A percentile compares a stretch with the other conserved stretches of the same genome.
phyloP scores from a whole-genome alignment of 2,329 filamentous ascomycete species.

The Talaromyces islandicus region DNA sequence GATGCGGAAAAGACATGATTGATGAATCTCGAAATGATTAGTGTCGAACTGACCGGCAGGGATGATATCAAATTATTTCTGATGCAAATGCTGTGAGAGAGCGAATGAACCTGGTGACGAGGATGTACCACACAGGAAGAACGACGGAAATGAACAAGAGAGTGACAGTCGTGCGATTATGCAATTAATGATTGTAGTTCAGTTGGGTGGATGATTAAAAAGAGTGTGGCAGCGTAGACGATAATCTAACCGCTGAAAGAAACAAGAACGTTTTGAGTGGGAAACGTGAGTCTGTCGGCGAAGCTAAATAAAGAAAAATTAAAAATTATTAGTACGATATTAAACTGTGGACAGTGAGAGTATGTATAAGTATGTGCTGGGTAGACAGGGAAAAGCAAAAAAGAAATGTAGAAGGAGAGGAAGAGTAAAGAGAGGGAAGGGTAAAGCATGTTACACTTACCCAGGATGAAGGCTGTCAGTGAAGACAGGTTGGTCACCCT shows the following conservation, averaged over 20 bases:
- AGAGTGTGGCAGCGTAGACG: conserved; percentile 38
- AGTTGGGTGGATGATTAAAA: conserved; percentile 48
- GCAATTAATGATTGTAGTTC: conserved; percentile 50
- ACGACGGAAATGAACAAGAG: conserved; percentile 38
- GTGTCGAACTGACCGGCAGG: conserved; percentile 16
- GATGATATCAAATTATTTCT: conserved; percentile 19
- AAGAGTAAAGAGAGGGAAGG: conserved; percentile 9
- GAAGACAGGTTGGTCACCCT: conserved; percentile 37
- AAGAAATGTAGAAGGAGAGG: conserved; percentile 10
- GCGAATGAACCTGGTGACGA: conserved; percentile 38
- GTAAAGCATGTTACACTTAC: conserved; percentile 24
- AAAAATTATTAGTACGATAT: conserved; percentile 22
- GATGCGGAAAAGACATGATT: conserved; percentile 52
- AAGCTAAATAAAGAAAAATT: conserved; percentile 27
- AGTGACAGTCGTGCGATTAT: conserved; percentile 46
- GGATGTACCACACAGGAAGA: conserved; percentile 26
- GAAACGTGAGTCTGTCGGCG: conserved; percentile 21
- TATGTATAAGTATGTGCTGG: conserved; percentile 13
- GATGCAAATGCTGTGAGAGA: conserved; percentile 31
- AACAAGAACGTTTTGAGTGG: conserved; percentile 12
- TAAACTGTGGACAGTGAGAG: background rate
- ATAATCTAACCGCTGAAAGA: conserved; percentile 33
- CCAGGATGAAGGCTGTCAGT: conserved; percentile 35
- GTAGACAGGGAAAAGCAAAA: conserved; percentile 1
- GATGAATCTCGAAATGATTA: conserved; percentile 8